Evolutionary conservation across 2,329 filamentous ascomycete species (phyloP).

Genomic region (Epichloe amarillans): DNA sequence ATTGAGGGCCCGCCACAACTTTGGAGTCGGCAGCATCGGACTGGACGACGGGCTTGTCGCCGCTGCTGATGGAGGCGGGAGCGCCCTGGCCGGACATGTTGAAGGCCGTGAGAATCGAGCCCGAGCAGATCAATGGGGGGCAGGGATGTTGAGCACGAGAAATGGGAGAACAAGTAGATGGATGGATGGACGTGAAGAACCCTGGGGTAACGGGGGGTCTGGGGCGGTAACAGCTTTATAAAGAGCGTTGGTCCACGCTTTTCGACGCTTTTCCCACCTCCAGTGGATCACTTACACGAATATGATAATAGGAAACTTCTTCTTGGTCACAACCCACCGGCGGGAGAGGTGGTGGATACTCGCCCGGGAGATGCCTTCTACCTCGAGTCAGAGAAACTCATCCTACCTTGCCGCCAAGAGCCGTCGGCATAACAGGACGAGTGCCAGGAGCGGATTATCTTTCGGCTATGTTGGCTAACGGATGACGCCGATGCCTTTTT

Average conservation of each 20-base stretch:
- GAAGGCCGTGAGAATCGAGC: not conserved
- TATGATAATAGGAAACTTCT: not conserved
- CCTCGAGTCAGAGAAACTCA: not conserved
- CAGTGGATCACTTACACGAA: slow-evolving; percentile 1
- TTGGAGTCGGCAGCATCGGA: slow-evolving; percentile 2
- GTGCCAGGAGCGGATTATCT: not conserved
- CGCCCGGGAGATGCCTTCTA: no score
- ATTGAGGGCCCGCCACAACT: slow-evolving; percentile 3
- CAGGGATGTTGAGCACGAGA: no score
- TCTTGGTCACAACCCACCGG: not conserved
- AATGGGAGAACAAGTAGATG: no score
- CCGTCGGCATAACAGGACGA: not conserved
- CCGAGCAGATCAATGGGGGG: not conserved
- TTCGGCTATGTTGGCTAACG: not conserved
- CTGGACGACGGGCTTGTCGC: slow-evolving; percentile 4
- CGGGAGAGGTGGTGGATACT: not conserved
- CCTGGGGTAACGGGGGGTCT: no score
- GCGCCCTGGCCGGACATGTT: slow-evolving; percentile 3
- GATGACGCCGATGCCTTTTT: not conserved
- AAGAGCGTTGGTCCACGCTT: not conserved
- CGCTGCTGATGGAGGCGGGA: not conserved
- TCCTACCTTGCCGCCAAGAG: not conserved
- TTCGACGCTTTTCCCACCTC: not conserved
- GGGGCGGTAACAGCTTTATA: not conserved
- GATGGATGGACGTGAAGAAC: no score